Conservation (phyloP, 2,329 filamentous ascomycete species). For the Lomentospora prolificans region DNA sequence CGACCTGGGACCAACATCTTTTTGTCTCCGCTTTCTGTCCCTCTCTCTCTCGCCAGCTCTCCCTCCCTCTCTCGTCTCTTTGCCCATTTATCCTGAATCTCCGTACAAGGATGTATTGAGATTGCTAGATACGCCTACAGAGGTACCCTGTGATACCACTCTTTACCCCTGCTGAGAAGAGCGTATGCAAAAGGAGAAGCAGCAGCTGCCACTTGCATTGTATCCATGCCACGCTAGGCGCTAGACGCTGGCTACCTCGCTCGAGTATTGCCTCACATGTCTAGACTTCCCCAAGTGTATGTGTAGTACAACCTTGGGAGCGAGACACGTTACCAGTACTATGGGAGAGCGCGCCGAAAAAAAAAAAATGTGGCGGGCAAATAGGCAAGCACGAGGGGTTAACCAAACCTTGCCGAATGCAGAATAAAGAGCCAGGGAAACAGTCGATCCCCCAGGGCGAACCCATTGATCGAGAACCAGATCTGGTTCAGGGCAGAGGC, state of each 20-base stretch:
- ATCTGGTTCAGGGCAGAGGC: neutral
- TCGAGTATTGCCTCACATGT: too few species aligned
- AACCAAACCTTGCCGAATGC: neutral
- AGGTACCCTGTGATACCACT: too few species aligned
- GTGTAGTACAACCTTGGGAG: conserved; percentile 3
- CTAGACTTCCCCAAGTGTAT: too few species aligned
- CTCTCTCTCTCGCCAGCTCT: neutral
- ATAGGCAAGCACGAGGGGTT: neutral
- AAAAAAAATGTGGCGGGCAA: neutral
- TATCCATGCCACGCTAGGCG: too few species aligned
- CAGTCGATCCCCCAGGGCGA: neutral
- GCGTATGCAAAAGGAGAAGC: too few species aligned
- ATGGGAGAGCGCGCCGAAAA: conserved; percentile 2
- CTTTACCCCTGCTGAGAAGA: too few species aligned
- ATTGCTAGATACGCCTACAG: too few species aligned
- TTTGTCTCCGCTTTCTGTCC: neutral
- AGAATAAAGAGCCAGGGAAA: neutral
- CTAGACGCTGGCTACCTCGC: too few species aligned
- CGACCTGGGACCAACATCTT: conserved; percentile 7
- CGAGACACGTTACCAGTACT: conserved; percentile 7
- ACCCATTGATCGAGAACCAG: neutral
- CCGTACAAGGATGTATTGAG: too few species aligned
- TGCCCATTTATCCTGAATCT: neutral
- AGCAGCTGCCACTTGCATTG: too few species aligned
- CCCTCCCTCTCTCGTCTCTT: neutral